phyloP scores from a whole-genome alignment of 768 basidiomycete genomes.

The Lentinula edodes region DNA sequence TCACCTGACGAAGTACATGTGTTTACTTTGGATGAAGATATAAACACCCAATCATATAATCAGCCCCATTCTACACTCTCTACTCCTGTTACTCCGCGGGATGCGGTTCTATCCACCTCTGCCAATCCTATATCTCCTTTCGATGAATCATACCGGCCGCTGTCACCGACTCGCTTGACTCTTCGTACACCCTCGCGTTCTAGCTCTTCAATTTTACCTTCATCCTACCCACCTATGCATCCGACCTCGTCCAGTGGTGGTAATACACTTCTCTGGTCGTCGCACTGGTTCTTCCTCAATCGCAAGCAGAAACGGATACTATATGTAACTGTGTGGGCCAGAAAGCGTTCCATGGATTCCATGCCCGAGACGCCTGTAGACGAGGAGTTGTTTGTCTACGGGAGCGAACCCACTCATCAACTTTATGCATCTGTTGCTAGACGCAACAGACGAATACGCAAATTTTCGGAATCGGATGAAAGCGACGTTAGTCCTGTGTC shows the following conservation, averaged over 20 bases:
- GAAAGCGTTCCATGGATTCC: constrained; percentile 16
- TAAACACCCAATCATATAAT: constrained; percentile 21
- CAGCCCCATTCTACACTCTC: constrained; percentile 10
- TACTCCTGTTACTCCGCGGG: constrained; percentile 27
- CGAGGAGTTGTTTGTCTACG: constrained; percentile 38
- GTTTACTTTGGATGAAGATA: constrained; percentile 73
- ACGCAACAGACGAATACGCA: neutral
- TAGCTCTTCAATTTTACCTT: neutral
- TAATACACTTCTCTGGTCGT: constrained; percentile 89
- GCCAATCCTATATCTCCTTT: constrained; percentile 28
- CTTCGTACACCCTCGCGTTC: neutral
- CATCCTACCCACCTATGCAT: neutral
- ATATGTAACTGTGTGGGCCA: constrained; percentile 90
- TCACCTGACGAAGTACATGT: constrained; percentile 56
- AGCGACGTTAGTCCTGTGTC: neutral
- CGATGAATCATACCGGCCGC: constrained; percentile 10
- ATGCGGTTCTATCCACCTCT: constrained; percentile 27
- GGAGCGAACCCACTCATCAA: neutral
- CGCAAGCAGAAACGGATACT: constrained; percentile 87
- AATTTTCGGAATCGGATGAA: neutral
- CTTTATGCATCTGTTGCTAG: neutral
- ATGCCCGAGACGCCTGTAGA: constrained; percentile 38
- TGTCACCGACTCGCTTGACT: neutral
- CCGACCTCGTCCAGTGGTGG: constrained; percentile 26
- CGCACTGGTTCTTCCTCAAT: constrained; percentile 96